Percentiles rank a stretch among this genome's conserved stretches.
Evolutionary conservation across 805 yeast species (phyloP).

Genomic region (Saccharomycodes ludwigii): DNA sequence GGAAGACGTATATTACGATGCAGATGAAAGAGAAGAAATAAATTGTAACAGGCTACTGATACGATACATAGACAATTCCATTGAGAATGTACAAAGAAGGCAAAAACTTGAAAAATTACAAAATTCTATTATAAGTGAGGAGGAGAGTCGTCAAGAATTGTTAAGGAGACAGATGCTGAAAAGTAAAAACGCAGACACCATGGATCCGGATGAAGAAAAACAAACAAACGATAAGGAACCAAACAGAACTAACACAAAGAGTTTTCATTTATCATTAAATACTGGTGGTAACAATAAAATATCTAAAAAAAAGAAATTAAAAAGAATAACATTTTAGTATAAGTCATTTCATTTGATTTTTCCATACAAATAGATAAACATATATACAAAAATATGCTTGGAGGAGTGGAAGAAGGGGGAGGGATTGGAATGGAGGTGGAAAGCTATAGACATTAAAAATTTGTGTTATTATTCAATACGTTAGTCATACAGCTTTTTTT

Average conservation of each 20-base stretch:
- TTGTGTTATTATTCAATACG: too few relatives aligned
- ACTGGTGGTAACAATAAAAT: slow-evolving; percentile 3
- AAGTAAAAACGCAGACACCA: slow-evolving; percentile 22
- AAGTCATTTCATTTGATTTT: neutral
- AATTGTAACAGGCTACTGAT: slow-evolving; percentile 30
- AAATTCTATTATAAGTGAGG: slow-evolving; percentile 30
- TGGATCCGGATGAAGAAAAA: slow-evolving; percentile 4
- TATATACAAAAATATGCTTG: neutral
- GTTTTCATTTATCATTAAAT: neutral
- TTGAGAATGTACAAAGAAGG: slow-evolving; percentile 32
- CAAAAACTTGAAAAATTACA: slow-evolving; percentile 27
- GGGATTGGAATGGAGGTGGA: too few relatives aligned
- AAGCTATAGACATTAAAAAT: too few relatives aligned
- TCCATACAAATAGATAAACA: neutral
- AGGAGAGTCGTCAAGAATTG: slow-evolving; percentile 28
- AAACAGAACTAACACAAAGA: neutral
- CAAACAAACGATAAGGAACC: neutral
- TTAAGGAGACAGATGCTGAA: slow-evolving; percentile 41
- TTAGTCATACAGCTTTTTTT: too few relatives aligned
- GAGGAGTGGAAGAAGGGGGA: too few relatives aligned
- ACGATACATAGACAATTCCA: slow-evolving; percentile 43
- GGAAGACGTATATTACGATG: slow-evolving; percentile 19
- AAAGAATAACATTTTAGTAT: neutral
- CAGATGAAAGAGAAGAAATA: slow-evolving; percentile 22
- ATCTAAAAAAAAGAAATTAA: slow-evolving; percentile 5